Percentiles rank a stretch among this genome's conserved stretches.
Conservation (phyloP, 2,329 filamentous ascomycete genomes). For the Fusarium sp. region DNA sequence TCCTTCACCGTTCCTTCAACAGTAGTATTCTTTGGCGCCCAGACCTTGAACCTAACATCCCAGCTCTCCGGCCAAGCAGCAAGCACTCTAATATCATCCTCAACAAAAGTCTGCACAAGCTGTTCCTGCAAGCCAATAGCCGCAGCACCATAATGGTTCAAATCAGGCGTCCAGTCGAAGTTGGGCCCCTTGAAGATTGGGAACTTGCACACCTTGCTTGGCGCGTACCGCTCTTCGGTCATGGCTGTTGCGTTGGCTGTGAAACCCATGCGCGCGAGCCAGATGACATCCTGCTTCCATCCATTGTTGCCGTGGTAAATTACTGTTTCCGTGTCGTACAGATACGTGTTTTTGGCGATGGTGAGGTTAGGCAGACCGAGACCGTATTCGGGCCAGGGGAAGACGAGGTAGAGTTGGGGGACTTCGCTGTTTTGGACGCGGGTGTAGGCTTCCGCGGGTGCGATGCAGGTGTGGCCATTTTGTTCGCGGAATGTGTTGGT, state of each 20-base stretch:
- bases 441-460: conserved; percentile 8
- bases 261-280: conserved; percentile 11
- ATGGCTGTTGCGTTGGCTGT: conserved; percentile 2
- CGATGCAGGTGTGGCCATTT: conserved; percentile 7
- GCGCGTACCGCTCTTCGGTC: neutral
- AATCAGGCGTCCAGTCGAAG: conserved; percentile 11
- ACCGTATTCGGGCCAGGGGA: conserved; percentile 12
- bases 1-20: neutral
- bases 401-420: conserved; percentile 1
- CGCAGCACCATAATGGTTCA: conserved; percentile 7
- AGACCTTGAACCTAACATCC: conserved; percentile 2
- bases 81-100: conserved; percentile 3
- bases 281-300: conserved; percentile 17
- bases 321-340: conserved; percentile 3
- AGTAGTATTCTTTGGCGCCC: conserved; percentile 1
- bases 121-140: conserved; percentile 18
- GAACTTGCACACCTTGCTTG: conserved; percentile 12
- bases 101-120: conserved; percentile 12
- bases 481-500: conserved; percentile 1
- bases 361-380: conserved; percentile 8
- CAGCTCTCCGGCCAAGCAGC: conserved; percentile 10
- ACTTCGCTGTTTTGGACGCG: conserved; percentile 19
- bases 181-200: conserved; percentile 9
- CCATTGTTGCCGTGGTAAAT: conserved; percentile 7
- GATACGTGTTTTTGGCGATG: conserved; percentile 8